phyloP scores from a whole-genome alignment of 106 monocot species.

The Acorus calamus region DNA sequence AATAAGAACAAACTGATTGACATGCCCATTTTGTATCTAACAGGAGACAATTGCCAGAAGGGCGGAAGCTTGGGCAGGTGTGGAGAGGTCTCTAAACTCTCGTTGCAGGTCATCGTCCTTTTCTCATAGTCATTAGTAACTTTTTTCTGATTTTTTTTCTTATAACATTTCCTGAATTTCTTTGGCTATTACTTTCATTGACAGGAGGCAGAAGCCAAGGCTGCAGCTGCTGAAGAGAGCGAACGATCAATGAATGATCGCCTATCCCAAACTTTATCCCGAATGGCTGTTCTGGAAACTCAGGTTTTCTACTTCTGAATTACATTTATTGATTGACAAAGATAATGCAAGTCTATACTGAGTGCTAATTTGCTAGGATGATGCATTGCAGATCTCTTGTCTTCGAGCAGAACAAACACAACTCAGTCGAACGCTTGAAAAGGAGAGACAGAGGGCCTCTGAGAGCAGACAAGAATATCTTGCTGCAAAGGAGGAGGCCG shows the following conservation, averaged over 20 bases:
- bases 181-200: neutral
- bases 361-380: neutral
- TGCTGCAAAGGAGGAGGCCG: constrained; percentile 79
- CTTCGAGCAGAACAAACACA: constrained; percentile 95
- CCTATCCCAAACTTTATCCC: constrained; percentile 64
- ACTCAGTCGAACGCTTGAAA: constrained; percentile 77
- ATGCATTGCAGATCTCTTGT: constrained; percentile 55
- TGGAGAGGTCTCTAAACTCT: constrained; percentile 76
- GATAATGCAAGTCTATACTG: neutral
- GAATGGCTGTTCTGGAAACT: constrained; percentile 86
- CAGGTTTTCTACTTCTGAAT: constrained; percentile 40
- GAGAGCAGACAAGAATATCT: constrained; percentile 95
- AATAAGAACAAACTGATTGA: no score
- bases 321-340: neutral
- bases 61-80: constrained; percentile 92
- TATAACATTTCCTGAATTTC: neutral
- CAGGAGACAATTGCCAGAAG: constrained; percentile 80
- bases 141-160: constrained; percentile 2
- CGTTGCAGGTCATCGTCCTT: constrained; percentile 59
- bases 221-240: constrained; percentile 82
- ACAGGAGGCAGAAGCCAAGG: constrained; percentile 97
- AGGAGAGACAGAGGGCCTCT: constrained; percentile 91
- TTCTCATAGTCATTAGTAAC: neutral
- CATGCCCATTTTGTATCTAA: constrained; percentile 4
- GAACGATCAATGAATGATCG: constrained; percentile 78